Evolutionary conservation across 306 rosid genomes (phyloP), one percentile per base, ranked within the genome.

Genomic region (Citrullus colocynthis): DNA sequence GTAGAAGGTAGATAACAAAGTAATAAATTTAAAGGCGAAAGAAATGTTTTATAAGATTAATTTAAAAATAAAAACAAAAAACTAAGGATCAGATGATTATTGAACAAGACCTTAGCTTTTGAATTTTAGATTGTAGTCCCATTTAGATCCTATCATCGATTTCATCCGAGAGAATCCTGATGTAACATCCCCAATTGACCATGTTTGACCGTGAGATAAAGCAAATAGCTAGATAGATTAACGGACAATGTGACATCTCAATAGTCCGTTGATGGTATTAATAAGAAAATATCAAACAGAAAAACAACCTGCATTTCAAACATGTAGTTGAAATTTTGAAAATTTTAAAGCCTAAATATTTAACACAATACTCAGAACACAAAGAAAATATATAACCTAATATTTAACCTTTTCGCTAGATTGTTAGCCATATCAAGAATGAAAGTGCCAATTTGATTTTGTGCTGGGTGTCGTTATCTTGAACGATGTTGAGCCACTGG

Each of bases 401-500:
- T 21, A 6, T 70, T 45, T 14, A 45, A 2, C 45, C 56, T 44
- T 70, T 45, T 70, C 57, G 3, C 45, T 41, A 70, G 75, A 45
- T 70, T 70, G 20, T 45, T 15, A 14, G 24, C 48, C 9, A 36
- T 16, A 66, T 51, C 57, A 48, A 39, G 42, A 73, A 36, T 73
- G 77, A 73, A 15, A 48, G 41, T 44, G 76, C 76, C 57, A 71
- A 71, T 1, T 72, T 72, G 42, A 72, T 72, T 44, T 49, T 72
- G 55, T 72, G 77, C 24, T 28, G 44, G 28, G 60, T 51, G 59
- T 49, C 77, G 7, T 15, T 48, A 59, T 51, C 77, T 73, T 49
- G 44, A 73, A 51, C 77, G 61, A 73, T 73, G 60, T 73, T 73
- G 77, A 72, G 77, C 28, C 61, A 73, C 77, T 73, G 21, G 58